phyloP scores from a whole-genome alignment of 129 eudicot species.

The Flaveria bidentis region DNA sequence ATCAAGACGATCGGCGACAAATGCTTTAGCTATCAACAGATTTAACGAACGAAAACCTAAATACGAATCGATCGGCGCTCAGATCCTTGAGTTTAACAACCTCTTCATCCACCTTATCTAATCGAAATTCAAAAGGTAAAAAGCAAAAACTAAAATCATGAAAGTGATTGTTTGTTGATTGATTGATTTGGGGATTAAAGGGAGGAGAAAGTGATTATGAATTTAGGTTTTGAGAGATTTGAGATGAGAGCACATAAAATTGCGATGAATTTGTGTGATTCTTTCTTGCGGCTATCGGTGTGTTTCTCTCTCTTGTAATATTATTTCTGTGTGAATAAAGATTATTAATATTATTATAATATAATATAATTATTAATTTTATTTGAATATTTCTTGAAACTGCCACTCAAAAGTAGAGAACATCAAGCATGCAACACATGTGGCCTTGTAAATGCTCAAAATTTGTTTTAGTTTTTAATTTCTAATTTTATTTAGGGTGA shows the following conservation, averaged over 20 bases:
- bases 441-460: constrained; percentile 38
- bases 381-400: constrained; percentile 15
- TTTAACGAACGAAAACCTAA: constrained; percentile 21
- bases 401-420: constrained; percentile 30
- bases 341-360: neutral
- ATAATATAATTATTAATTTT: neutral
- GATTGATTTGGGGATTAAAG: constrained; percentile 20
- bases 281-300: constrained; percentile 46
- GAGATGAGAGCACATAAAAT: constrained; percentile 24
- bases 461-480: neutral
- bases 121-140: constrained; percentile 1
- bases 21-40: constrained; percentile 31
- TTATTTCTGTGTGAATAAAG: neutral
- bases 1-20: constrained; percentile 43
- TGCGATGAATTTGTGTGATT: constrained; percentile 30
- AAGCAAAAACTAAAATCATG: neutral
- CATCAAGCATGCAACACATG: constrained; percentile 41
- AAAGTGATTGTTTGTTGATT: neutral
- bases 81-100: constrained; percentile 24
- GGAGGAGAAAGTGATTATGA: constrained; percentile 15
- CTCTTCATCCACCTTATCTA: constrained; percentile 28
- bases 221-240: constrained; percentile 35
- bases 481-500: no score
- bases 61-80: constrained; percentile 32
- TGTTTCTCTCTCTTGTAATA: constrained; percentile 30